Evolutionary conservation across 2,329 filamentous ascomycete species (phyloP), one percentile per base, ranked within the genome.

Genomic region (Exophiala xenobiotica): DNA sequence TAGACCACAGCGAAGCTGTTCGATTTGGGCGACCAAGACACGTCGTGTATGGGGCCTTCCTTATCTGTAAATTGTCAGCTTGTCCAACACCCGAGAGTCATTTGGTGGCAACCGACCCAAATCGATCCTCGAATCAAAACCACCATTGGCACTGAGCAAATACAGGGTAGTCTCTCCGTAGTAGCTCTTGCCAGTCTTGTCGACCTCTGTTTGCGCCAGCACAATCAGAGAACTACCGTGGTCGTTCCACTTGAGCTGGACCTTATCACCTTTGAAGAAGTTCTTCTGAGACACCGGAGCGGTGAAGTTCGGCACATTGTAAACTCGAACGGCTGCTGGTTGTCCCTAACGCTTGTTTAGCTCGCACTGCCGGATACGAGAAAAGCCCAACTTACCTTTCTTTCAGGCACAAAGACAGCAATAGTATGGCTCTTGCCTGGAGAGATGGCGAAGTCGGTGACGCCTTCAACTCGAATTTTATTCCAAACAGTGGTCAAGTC

Each of bases 261-360:
- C 92, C 77, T 97, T 97, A 78, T 99, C 93, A 58, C 91, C 91
- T 77, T 99, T 99, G 83, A 90, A 99, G 69, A 99, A 99, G 1
- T 87, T 96, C 84, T 99, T 99, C 70, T 97, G 92, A 31, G 92
- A 96, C 43, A 96, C 85, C 3, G 91, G 85, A 46, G 76, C 77
- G 58, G 74, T 80, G 73, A 97, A 97, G 63, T 93, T 80, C 35
- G 93, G 92, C 27, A 97, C 88, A 61, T 92, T 90, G 76, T 87
- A 99, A 54, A 97, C 88, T 74, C 95, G 95, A 70, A 97, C 90
- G 1, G 88, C 82, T 48, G 93, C 91, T 27, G 93, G 93, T 81
- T 91, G 88, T 45, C 93, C 92, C 88, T 95, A 61, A n/a, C 49
- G 46, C 19, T 12, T 39, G 29, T 42, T 31, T 14, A 33, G 38